Conservation (phyloP, 306 rosid genomes). For the Medicago arabica region DNA sequence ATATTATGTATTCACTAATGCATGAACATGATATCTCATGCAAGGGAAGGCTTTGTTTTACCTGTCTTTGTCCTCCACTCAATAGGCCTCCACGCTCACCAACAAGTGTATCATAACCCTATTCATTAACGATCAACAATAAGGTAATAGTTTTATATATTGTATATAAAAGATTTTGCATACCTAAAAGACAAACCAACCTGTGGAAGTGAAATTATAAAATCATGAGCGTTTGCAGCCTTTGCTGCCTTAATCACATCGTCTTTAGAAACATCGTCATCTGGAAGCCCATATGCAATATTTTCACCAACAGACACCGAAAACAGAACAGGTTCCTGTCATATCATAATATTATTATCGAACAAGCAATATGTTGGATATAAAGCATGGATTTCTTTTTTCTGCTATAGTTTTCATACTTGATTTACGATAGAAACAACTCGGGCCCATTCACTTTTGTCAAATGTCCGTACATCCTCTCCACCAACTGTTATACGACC, state of each 20-base stretch:
- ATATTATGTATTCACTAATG: constrained; percentile 36
- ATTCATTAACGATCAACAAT: constrained; percentile 22
- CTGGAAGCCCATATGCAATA: constrained; percentile 98
- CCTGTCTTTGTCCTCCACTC: constrained; percentile 98
- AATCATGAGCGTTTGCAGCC: constrained; percentile 98
- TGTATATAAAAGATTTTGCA: constrained; percentile 24
- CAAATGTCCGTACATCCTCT: constrained; percentile 90
- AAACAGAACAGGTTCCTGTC: constrained; percentile 94
- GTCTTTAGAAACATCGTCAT: constrained; percentile 80
- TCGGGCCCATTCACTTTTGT: constrained; percentile 95
- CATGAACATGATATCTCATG: not conserved
- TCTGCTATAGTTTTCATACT: constrained; percentile 50
- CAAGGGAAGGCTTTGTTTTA: constrained; percentile 28
- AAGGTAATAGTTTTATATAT: constrained; percentile 21
- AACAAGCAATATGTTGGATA: constrained; percentile 28
- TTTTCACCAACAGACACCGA: constrained; percentile 97
- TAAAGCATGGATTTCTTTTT: constrained; percentile 16
- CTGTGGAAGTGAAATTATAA: constrained; percentile 93
- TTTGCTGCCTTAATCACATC: constrained; percentile 96
- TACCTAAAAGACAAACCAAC: constrained; percentile 48
- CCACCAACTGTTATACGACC: constrained; percentile 88
- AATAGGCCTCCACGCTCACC: constrained; percentile 98
- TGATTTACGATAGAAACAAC: constrained; percentile 87
- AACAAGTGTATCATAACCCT: constrained; percentile 95
- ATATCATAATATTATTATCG: constrained; percentile 14